Evolutionary conservation across 106 monocot species (phyloP), one percentile per base, ranked within the genome.

Genomic region (Narthecium ossifragum): DNA sequence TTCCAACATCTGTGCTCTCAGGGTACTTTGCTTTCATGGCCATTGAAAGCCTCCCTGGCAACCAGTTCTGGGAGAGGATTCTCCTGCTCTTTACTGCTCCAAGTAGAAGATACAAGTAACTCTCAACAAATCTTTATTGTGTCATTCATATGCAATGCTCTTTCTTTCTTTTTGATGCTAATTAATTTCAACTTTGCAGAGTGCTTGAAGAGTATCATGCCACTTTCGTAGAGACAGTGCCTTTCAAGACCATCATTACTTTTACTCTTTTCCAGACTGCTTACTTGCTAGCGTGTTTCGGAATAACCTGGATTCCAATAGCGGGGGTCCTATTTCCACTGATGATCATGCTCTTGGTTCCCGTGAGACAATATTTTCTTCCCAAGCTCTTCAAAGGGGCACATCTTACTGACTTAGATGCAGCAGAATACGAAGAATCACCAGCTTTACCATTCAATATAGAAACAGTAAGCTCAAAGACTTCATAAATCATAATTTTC

Each of bases 21-120:
- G 88, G 88, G 11, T 89, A 84, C 57, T 89, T 89, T 55, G 88
- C 91, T 20, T 86, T 83, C 71, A 92, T 86, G 91, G 91, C 91
- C 36, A 92, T 92, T 32, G 91, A 92, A 54, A 86, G 85, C 73
- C 75, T 92, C 33, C 91, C 91, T 1, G 91, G 91, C 15, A 92
- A 92, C 60, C 92, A 92, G 46, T 92, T 92, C 61, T 92, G 87
- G 86, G 92, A 92, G 23, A 73, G 92, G 55, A 92, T 92, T 21
- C 71, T 92, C 5, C 74, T 92, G 23, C 75, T 86, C 55, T 87
- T 92, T 60, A 92, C 86, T 51, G 83, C 92, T 53, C 92, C 92
- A 30, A 77, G 86, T 57, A 70, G 83, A 62, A 57, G 92, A 79
- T 92, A 69, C 73, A 83, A 92, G 91, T 90, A 63, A 32, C 36